Evolutionary conservation across 225 moss, liverwort and hornwort species (phyloP).

Genomic region (Pleurozium schreberi): DNA sequence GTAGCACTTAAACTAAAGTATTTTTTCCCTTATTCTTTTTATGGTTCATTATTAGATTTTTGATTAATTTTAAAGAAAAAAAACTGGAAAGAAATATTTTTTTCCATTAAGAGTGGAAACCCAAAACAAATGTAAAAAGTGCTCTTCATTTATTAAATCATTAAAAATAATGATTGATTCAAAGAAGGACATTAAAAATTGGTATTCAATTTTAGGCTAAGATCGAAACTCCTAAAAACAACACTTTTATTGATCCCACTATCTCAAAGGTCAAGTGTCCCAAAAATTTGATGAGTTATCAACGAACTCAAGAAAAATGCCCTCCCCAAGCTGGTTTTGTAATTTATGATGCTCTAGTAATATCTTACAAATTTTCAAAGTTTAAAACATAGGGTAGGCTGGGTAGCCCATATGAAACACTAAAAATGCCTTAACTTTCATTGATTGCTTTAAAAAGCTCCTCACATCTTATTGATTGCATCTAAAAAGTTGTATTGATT

Average conservation of each 20-base stretch:
- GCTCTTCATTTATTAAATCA: no score
- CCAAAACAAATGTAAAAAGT: no score
- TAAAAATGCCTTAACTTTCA: neutral
- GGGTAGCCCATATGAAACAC: neutral
- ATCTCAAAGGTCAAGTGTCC: neutral
- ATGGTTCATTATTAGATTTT: no score
- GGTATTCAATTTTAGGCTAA: neutral
- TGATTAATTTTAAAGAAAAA: neutral
- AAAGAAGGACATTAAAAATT: neutral
- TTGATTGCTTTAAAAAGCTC: no score
- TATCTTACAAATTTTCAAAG: neutral
- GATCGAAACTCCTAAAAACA: no score
- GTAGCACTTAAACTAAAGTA: neutral
- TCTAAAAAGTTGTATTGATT: no score
- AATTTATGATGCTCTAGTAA: fast-evolving
- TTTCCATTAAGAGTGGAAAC: neutral
- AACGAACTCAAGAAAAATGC: fast-evolving
- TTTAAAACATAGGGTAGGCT: no score
- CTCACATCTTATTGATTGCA: no score
- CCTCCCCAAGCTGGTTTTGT: no score
- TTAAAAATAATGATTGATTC: neutral
- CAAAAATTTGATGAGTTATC: neutral
- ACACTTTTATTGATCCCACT: neutral
- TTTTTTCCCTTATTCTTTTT: neutral
- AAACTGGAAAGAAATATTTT: neutral